Evolutionary conservation across 805 yeast species (phyloP).

Genomic region (Starmerella bombicola): DNA sequence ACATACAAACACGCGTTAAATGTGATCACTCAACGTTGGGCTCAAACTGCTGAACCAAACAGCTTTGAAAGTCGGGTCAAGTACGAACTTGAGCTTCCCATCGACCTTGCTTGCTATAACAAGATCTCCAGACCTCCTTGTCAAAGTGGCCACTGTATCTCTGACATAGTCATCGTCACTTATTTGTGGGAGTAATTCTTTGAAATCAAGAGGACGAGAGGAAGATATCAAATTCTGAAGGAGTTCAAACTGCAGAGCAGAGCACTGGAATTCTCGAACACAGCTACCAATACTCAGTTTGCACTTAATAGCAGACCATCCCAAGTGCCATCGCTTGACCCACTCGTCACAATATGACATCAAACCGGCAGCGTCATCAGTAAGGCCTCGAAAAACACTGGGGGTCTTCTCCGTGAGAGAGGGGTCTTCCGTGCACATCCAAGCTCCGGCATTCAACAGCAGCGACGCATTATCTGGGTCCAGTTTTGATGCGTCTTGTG

Average conservation of each 20-base stretch:
- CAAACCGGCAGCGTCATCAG: not conserved
- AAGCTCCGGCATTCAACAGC: not conserved
- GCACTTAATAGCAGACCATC: not conserved
- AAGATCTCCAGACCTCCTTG: too few relatives aligned
- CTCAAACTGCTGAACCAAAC: too few relatives aligned
- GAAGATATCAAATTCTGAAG: not conserved
- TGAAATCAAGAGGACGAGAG: not conserved
- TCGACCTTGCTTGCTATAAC: too few relatives aligned
- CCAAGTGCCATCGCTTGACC: not conserved
- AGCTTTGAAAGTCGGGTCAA: too few relatives aligned
- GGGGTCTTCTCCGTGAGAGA: not conserved
- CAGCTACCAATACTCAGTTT: not conserved
- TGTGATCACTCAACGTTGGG: too few relatives aligned
- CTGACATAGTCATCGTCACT: not conserved
- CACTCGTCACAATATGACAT: not conserved
- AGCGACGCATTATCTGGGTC: not conserved
- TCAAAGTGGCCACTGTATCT: too few relatives aligned
- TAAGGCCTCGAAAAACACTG: not conserved
- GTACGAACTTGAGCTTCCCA: too few relatives aligned
- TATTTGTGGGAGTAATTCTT: not conserved
- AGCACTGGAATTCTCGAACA: not conserved
- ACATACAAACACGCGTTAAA: too few relatives aligned
- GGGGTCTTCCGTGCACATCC: slow-evolving; percentile 1
- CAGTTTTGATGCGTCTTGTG: not conserved
- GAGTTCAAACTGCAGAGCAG: not conserved